phyloP scores from a whole-genome alignment of 176 grass and related monocot species.

The Chrysopogon serrulatus region DNA sequence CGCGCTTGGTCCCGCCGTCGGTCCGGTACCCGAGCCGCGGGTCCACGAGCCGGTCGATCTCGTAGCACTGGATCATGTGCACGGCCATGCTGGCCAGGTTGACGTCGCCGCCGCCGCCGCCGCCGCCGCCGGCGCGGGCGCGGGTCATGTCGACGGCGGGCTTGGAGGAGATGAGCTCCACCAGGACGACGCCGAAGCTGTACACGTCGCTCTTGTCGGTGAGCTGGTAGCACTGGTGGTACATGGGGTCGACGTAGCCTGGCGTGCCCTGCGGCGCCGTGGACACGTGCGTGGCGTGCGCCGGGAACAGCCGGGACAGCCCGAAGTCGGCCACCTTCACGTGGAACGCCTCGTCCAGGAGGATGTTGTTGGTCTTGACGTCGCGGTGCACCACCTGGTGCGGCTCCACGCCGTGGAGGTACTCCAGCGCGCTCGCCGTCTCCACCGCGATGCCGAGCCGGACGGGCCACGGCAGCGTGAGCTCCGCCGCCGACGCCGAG shows the following conservation, averaged over 20 bases:
- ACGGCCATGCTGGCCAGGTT: conserved; percentile 49
- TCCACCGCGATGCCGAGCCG: conserved; percentile 47
- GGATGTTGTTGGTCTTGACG: conserved; percentile 65
- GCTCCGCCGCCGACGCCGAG: too few species aligned
- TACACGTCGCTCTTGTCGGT: conserved; percentile 79
- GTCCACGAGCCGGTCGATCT: conserved; percentile 34
- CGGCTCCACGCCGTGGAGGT: conserved; percentile 46
- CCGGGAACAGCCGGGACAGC: conserved; percentile 46
- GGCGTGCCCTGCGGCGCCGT: conserved; percentile 70
- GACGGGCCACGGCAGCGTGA: neutral
- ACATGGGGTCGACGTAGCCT: conserved; percentile 51
- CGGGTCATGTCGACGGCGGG: conserved; percentile 42
- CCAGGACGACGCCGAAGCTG: conserved; percentile 62
- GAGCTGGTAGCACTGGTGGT: conserved; percentile 57
- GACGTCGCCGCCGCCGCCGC: neutral
- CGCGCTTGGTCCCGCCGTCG: conserved; percentile 13
- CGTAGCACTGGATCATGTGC: conserved; percentile 37
- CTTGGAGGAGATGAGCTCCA: conserved; percentile 54
- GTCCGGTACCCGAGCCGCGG: conserved; percentile 17
- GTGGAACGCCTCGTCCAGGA: conserved; percentile 43
- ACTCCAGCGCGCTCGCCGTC: conserved; percentile 37
- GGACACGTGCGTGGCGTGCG: conserved; percentile 44
- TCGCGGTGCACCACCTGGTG: conserved; percentile 58
- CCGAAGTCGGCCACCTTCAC: conserved; percentile 76
- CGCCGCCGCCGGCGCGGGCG: too few species aligned